Evolutionary conservation across 805 yeast species (phyloP).

Genomic region (Debaryomyces tyrocola): DNA sequence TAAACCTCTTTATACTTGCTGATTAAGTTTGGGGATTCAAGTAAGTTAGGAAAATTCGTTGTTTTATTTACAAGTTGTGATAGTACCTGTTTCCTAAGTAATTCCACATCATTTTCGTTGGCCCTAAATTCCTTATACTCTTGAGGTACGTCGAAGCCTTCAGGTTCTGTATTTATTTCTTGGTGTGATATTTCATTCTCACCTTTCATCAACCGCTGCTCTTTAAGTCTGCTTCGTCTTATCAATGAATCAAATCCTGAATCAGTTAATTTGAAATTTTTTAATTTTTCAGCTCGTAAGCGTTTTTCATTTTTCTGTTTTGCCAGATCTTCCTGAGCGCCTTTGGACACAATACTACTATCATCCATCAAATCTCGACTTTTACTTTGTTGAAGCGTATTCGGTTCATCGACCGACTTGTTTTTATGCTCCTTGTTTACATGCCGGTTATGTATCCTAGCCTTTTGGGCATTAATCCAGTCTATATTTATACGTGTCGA

Average conservation of each 20-base stretch:
- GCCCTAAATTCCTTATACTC: constrained; percentile 1
- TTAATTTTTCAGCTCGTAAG: not conserved
- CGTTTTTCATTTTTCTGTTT: not conserved
- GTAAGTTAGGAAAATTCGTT: constrained; percentile 14
- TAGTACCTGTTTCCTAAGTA: constrained; percentile 15
- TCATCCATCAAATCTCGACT: not conserved
- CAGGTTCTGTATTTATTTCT: not conserved
- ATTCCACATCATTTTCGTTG: constrained; percentile 10
- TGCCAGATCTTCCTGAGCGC: not conserved
- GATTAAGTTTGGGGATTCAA: constrained; percentile 15
- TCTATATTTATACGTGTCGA: too few species aligned
- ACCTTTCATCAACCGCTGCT: not conserved
- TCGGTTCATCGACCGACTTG: not conserved
- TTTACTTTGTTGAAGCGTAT: not conserved
- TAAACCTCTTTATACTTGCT: constrained; percentile 51
- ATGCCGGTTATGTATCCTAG: not conserved
- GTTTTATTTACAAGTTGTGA: constrained; percentile 19
- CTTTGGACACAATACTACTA: not conserved
- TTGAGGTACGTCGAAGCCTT: constrained; percentile 1
- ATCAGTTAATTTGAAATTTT: not conserved
- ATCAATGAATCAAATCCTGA: not conserved
- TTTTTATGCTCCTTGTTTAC: not conserved
- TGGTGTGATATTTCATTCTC: not conserved
- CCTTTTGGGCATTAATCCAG: not conserved
- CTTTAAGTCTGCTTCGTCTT: not conserved